phyloP scores from a whole-genome alignment of 306 rosid genomes.

The Dalbergia oliveri region DNA sequence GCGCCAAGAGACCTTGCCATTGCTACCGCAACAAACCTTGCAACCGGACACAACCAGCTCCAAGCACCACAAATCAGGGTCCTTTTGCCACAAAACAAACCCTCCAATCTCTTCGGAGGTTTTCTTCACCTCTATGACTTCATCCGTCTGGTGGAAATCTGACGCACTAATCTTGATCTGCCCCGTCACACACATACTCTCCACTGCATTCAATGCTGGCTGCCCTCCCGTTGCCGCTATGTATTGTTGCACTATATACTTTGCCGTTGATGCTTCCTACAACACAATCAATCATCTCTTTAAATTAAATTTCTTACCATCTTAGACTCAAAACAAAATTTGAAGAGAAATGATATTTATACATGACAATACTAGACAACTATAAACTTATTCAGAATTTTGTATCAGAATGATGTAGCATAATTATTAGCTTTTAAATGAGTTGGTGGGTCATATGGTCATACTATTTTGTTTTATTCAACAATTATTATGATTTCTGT shows the following conservation, averaged over 20 bases:
- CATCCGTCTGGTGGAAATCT: slow-evolving; percentile 72
- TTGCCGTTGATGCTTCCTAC: slow-evolving; percentile 96
- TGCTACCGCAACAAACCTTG: slow-evolving; percentile 83
- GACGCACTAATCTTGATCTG: slow-evolving; percentile 80
- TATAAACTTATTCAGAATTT: too few species aligned
- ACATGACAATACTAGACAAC: too few species aligned
- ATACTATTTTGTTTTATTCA: too few species aligned
- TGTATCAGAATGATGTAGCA: too few species aligned
- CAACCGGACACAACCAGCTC: slow-evolving; percentile 84
- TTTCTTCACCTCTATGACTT: slow-evolving; percentile 68
- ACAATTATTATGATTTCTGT: too few species aligned
- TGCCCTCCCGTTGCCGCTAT: slow-evolving; percentile 96
- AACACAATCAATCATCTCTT: neutral
- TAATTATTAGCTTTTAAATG: too few species aligned
- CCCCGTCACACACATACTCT: slow-evolving; percentile 88
- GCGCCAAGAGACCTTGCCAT: slow-evolving; percentile 89
- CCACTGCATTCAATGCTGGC: slow-evolving; percentile 76
- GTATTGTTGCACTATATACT: slow-evolving; percentile 91
- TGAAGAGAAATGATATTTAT: too few species aligned
- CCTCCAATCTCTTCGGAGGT: slow-evolving; percentile 74
- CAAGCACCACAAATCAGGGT: slow-evolving; percentile 87
- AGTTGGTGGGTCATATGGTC: too few species aligned
- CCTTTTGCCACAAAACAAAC: slow-evolving; percentile 90
- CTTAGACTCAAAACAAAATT: neutral
- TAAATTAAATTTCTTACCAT: neutral